Base-by-base conservation (phyloP, 2,329 filamentous ascomycete genomes). In the Teratosphaeria zuluensis region DNA sequence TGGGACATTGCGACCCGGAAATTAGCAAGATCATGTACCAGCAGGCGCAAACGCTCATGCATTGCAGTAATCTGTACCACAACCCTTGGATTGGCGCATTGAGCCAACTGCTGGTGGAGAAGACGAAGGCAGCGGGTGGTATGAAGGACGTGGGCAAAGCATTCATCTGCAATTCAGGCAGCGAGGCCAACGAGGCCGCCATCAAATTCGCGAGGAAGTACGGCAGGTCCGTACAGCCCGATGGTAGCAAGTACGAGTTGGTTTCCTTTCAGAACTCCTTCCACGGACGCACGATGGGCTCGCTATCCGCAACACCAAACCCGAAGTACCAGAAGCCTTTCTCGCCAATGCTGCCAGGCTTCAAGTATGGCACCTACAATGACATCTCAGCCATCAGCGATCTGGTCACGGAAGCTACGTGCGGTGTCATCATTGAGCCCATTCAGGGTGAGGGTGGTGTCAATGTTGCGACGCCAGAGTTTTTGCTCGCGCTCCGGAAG, bases 361-460 rank as follows among this genome's bases (percentile, higher is more conserved):
- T 96, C 78, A 85, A 79, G 70, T 90, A 94, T 70, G 92, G 90
- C 56, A 86, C 78, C 7, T 95, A 86, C 78, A 97, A 99, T 71
- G 87, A 97, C 70, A 77, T 92, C 12, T 81, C 78, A 1, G 85
- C 79, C 16, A 82, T 99, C 56, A 77, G 86, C 19, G 81, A 81
- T 0, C 78, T 96, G 19, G 85, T 99, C 32, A 96, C 87, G 0
- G 85, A 90, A 21, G 84, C 86, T 65, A 97, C 94, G 0, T 96
- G 92, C 68, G 92, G 90, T 70, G 94, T 99, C 21, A 92, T 99
- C 59, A 83, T 99, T 53, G 94, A 99, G 79, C 94, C 94, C 8
- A 96, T 99, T 61, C 94, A 99, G 76, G 94, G 94, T 59, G 94
- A 99, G 76, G 94, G 94, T 16, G 94, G 94, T 64, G 88, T 99